Conservation (phyloP, 2,329 filamentous ascomycete species). For the Corynespora cassiicola region DNA sequence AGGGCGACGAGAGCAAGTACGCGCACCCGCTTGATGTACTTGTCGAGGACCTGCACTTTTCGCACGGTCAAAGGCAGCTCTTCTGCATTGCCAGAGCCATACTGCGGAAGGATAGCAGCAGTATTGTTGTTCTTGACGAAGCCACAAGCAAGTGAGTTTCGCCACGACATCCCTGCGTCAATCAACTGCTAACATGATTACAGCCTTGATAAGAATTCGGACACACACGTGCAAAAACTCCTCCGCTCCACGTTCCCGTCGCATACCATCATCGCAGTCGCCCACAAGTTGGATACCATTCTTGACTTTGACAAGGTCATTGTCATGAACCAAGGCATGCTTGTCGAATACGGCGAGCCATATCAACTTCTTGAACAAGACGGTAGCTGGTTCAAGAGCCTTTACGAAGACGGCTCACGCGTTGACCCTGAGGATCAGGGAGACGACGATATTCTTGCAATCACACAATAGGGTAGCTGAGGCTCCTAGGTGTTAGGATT, state of each 20-base stretch:
- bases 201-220: constrained; percentile 65
- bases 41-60: constrained; percentile 39
- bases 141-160: constrained; percentile 39
- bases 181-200: constrained; percentile 6
- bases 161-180: not conserved
- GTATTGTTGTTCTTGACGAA: constrained; percentile 40
- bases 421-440: constrained; percentile 5
- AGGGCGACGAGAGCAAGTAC: constrained; percentile 36
- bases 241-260: constrained; percentile 60
- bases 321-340: constrained; percentile 57
- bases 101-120: constrained; percentile 43
- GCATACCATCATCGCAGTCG: constrained; percentile 66
- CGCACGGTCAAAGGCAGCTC: constrained; percentile 66
- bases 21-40: constrained; percentile 38
- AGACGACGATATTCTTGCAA: constrained; percentile 15
- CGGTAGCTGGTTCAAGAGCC: constrained; percentile 38
- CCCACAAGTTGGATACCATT: constrained; percentile 64
- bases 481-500: too few relatives aligned
- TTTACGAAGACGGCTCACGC: constrained; percentile 29
- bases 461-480: constrained; percentile 12
- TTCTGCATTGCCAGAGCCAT: constrained; percentile 69
- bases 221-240: constrained; percentile 63
- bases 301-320: constrained; percentile 60
- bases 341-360: constrained; percentile 53
- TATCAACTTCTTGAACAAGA: constrained; percentile 33